Percentiles rank a stretch among this genome's conserved stretches.
These are phyloP conservation scores for Aureobasidium sp. DNA, from an alignment of 2,329 filamentous ascomycete genomes.

Conservation along the genomic window DNA sequence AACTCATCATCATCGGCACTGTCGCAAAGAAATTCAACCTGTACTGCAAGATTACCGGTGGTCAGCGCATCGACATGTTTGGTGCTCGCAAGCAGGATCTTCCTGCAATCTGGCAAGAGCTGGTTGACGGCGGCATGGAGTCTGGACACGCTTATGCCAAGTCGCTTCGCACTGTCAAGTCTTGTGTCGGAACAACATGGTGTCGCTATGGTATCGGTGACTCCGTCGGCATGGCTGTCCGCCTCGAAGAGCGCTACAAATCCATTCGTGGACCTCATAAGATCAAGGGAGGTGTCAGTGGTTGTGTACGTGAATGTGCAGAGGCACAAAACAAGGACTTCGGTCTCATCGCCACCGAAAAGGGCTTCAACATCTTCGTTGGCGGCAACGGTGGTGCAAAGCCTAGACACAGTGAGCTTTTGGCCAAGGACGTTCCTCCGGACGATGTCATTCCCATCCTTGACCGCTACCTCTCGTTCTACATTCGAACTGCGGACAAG, in stretches of 20 bases:
- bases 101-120: conserved; percentile 69
- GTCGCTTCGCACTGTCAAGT: conserved; percentile 81
- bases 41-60: conserved; percentile 89
- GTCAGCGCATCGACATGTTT: conserved; percentile 89
- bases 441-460: conserved; percentile 76
- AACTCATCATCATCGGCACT: conserved; percentile 72
- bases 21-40: conserved; percentile 78
- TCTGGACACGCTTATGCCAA: conserved; percentile 89
- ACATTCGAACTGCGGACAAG: conserved; percentile 86
- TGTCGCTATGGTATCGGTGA: conserved; percentile 84
- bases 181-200: conserved; percentile 86
- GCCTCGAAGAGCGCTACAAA: conserved; percentile 86
- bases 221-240: conserved; percentile 82
- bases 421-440: conserved; percentile 79
- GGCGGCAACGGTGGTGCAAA: conserved; percentile 84
- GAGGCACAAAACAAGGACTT: conserved; percentile 94
- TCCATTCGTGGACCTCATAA: conserved; percentile 84
- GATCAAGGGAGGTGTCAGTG: conserved; percentile 82
- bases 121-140: conserved; percentile 81
- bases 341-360: conserved; percentile 84
- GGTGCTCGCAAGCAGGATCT: conserved; percentile 84
- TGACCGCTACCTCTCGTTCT: conserved; percentile 87
- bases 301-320: conserved; percentile 86
- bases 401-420: conserved; percentile 70
- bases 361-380: conserved; percentile 89